Evolutionary conservation across 2,329 filamentous ascomycete species (phyloP).

Genomic region (Venturia asperata): DNA sequence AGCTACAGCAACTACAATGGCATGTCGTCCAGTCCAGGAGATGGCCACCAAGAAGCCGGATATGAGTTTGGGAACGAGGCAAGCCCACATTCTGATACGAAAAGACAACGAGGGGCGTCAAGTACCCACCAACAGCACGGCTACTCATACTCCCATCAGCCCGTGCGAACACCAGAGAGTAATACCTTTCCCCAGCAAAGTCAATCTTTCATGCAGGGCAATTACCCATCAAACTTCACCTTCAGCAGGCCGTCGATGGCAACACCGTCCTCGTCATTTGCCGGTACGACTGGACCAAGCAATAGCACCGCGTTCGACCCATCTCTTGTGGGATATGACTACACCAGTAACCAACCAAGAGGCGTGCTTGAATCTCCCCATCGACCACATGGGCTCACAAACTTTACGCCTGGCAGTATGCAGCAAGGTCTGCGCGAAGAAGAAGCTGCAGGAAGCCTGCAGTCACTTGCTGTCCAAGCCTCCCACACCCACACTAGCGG

Average conservation of each 20-base stretch:
- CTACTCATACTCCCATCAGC: background rate
- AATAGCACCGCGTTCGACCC: background rate
- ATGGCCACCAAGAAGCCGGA: background rate
- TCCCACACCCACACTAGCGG: background rate
- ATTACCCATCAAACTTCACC: background rate
- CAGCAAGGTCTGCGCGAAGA: background rate
- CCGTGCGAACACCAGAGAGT: background rate
- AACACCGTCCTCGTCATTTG: background rate
- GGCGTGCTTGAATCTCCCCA: background rate
- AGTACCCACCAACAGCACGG: background rate
- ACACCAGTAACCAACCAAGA: background rate
- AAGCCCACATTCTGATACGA: background rate
- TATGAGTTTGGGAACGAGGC: background rate
- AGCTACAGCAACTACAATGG: background rate
- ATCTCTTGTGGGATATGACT: background rate
- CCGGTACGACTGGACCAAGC: background rate
- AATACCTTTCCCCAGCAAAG: background rate
- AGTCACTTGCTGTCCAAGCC: slow-evolving; percentile 3
- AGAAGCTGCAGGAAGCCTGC: background rate
- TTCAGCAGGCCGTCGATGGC: background rate
- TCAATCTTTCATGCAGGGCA: background rate
- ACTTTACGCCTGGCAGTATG: background rate
- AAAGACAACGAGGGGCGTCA: background rate
- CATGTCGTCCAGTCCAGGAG: background rate
- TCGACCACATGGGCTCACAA: background rate